Percentiles rank a stretch among this genome's conserved stretches.
Evolutionary conservation across 768 basidiomycete species (phyloP).

Genomic region (Pleurotus tuber-regium): DNA sequence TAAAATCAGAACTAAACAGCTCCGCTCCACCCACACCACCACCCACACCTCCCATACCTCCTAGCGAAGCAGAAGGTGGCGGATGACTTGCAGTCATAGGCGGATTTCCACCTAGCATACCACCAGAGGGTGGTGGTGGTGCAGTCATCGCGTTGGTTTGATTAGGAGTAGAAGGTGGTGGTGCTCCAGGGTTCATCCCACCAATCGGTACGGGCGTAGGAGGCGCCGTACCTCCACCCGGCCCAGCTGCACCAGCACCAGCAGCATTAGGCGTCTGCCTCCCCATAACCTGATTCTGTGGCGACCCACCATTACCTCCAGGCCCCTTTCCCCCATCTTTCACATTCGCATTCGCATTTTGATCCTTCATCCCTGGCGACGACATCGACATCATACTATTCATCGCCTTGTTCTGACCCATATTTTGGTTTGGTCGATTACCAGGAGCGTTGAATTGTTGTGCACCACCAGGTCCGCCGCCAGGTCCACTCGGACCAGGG

Average conservation of each 20-base stretch:
- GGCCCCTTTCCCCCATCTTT: slow-evolving; percentile 25
- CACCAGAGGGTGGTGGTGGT: slow-evolving; percentile 25
- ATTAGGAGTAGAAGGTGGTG: slow-evolving; percentile 6
- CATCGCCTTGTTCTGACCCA: slow-evolving; percentile 34
- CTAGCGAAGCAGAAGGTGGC: background rate
- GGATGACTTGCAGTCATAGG: background rate
- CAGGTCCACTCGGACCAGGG: slow-evolving; percentile 24
- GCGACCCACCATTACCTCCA: slow-evolving; percentile 35
- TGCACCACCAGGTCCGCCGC: background rate
- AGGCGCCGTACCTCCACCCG: slow-evolving; percentile 24
- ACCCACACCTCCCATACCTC: background rate
- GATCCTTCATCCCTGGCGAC: slow-evolving; percentile 43
- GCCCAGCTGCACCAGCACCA: too few species aligned
- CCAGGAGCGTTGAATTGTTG: slow-evolving; percentile 37
- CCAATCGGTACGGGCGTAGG: slow-evolving; percentile 25
- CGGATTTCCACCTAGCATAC: slow-evolving; percentile 5
- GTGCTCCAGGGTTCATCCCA: slow-evolving; percentile 9
- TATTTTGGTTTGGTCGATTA: slow-evolving; percentile 25
- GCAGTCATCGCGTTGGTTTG: slow-evolving; percentile 19
- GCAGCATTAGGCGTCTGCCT: slow-evolving; percentile 24
- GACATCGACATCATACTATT: slow-evolving; percentile 50
- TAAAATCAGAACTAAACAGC: slow-evolving; percentile 40
- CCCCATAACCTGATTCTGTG: slow-evolving; percentile 36
- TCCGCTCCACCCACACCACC: slow-evolving; percentile 1
- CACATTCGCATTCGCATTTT: slow-evolving; percentile 13